phyloP scores from a whole-genome alignment of 306 rosid genomes.

The Cucumis melo region DNA sequence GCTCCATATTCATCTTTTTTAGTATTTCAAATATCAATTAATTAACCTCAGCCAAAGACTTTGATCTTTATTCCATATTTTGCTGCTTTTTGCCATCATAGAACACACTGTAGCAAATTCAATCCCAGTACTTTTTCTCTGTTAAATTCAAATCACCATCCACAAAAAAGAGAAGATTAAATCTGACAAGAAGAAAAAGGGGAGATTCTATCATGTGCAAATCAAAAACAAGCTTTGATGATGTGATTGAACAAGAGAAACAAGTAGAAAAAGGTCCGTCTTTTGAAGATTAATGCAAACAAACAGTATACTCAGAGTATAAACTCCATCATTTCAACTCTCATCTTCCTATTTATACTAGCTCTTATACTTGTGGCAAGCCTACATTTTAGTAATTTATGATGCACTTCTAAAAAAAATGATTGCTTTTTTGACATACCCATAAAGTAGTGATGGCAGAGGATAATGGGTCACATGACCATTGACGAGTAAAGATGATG shows the following conservation, averaged over 20 bases:
- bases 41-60: background rate
- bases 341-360: background rate
- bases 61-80: background rate
- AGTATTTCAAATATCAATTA: background rate
- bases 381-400: background rate
- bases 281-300: background rate
- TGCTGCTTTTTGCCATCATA: background rate
- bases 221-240: background rate
- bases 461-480: background rate
- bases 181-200: background rate
- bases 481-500: background rate
- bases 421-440: background rate
- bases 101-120: background rate
- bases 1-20: background rate
- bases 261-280: background rate
- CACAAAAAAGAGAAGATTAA: background rate
- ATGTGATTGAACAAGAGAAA: background rate
- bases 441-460: background rate
- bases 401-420: background rate
- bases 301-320: background rate
- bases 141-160: background rate
- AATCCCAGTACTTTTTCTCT: background rate
- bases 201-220: background rate
- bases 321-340: background rate
- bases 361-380: background rate